Conservation (phyloP, 805 yeast genomes). For the Candida morakotiae region DNA sequence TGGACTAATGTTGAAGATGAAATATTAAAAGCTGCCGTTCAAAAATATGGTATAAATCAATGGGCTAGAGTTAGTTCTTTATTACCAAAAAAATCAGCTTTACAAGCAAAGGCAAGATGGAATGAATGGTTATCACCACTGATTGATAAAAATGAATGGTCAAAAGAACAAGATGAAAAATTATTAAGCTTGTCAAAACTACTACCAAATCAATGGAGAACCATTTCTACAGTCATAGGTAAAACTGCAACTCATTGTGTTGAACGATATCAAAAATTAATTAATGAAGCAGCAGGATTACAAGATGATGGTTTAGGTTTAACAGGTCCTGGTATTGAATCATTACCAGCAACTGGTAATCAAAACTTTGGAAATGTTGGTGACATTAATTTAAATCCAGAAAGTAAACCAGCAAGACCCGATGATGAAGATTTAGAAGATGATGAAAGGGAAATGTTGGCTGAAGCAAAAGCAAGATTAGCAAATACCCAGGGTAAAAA, state of each 20-base stretch:
- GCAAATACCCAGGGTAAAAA: constrained; percentile 93
- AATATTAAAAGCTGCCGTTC: constrained; percentile 82
- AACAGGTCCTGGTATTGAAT: constrained; percentile 51
- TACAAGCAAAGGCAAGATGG: constrained; percentile 93
- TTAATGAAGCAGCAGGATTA: constrained; percentile 47
- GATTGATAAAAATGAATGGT: constrained; percentile 64
- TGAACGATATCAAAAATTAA: constrained; percentile 72
- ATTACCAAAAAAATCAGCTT: constrained; percentile 79
- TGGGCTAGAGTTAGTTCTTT: constrained; percentile 93
- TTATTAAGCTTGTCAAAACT: constrained; percentile 61
- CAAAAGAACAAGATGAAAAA: constrained; percentile 69
- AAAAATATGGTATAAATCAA: constrained; percentile 90
- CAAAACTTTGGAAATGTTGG: constrained; percentile 30
- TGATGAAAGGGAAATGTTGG: constrained; percentile 85
- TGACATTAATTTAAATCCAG: constrained; percentile 67
- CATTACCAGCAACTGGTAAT: constrained; percentile 39
- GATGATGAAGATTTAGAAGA: constrained; percentile 79
- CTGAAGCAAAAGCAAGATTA: constrained; percentile 90
- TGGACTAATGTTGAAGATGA: constrained; percentile 90
- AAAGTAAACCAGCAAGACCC: constrained; percentile 75
- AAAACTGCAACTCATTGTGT: constrained; percentile 85
- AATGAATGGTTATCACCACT: constrained; percentile 78
- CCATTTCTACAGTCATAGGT: constrained; percentile 67
- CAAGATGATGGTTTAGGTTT: constrained; percentile 28
- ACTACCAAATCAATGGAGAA: constrained; percentile 92